Conservation (phyloP, 202 grass and related monocot genomes). For the Schoenoplectus tabernaemontani region DNA sequence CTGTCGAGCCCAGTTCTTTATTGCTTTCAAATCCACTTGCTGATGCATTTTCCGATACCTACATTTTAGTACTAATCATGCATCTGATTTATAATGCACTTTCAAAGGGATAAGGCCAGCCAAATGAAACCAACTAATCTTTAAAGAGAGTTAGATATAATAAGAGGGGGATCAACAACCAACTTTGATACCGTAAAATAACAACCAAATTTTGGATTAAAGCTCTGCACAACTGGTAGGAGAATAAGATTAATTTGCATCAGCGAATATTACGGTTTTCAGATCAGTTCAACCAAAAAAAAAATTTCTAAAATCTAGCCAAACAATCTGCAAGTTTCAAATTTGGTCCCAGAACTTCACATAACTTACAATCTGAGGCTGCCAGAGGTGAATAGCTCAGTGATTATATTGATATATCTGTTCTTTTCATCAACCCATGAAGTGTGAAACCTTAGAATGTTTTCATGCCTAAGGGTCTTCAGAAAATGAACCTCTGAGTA, state of each 20-base stretch:
- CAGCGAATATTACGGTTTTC: not conserved
- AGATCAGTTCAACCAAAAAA: not conserved
- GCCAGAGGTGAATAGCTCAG: conserved; percentile 93
- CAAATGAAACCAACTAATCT: not conserved
- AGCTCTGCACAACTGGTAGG: not conserved
- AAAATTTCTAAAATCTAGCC: not conserved
- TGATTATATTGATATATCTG: conserved; percentile 86
- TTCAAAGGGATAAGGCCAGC: not conserved
- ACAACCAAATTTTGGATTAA: not conserved
- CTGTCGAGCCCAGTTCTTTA: conserved; percentile 96
- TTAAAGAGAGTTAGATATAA: not conserved
- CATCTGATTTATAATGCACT: too few relatives aligned
- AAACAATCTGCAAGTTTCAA: not conserved
- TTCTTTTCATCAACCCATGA: conserved; percentile 77
- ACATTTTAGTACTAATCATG: conserved; percentile 5
- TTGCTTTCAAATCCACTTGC: conserved; percentile 77
- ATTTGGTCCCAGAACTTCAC: conserved; percentile 6
- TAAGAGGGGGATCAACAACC: not conserved
- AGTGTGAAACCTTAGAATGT: conserved; percentile 90
- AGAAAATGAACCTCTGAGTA: conserved; percentile 88
- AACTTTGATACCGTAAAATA: not conserved
- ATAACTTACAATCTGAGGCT: conserved; percentile 65
- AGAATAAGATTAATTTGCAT: not conserved
- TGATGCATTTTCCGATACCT: conserved; percentile 93
- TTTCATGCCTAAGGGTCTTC: conserved; percentile 88